Evolutionary conservation across 352 stramenopile species (phyloP), one percentile per base, ranked within the genome.

Genomic region (Globisporangium splendens): DNA sequence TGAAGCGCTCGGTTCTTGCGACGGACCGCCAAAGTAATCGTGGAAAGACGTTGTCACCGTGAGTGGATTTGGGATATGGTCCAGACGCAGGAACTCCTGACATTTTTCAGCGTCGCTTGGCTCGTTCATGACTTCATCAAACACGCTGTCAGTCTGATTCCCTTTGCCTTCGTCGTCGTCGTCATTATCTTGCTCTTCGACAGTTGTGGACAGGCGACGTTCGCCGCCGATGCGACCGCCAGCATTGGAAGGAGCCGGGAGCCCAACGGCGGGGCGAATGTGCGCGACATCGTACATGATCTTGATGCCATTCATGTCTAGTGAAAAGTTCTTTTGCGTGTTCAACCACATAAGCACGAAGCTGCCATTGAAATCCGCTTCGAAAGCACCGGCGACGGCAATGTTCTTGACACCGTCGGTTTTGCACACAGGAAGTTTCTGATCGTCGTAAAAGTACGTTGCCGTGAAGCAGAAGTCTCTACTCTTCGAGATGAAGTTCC

Each of bases 311-410:
- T 65, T 83, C 44, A 73, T 70, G 50, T 89, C 79, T 28, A 89
- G 62, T 20, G 61, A 75, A 58, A 89, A 86, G 3, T 69, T 69
- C 43, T 84, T 88, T 33, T 89, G 79, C 8, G 78, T 86, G 47
- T 91, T 91, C 22, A 74, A 59, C 83, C 83, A 93, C 64, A 72
- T 82, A 5, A 93, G 63, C 11, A 93, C 77, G 28, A 91, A 88
- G 50, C 75, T 89, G 46, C 83, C 83, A 38, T 86, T 78, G 57
- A 71, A 51, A 10, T 88, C 79, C 11, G 75, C 57, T 5, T 74
- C 54, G 46, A 78, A 88, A 1, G 70, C 60, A 6, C 79, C 79
- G 24, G 58, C 69, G 42, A 89, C 85, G 17, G 62, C 54, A 44
- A 73, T 70, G 28, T 90, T 88, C 68, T 91, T 93, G 33, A 87